Base-by-base conservation (phyloP, 2,329 filamentous ascomycete genomes). In the Hypomyces rosellus region DNA sequence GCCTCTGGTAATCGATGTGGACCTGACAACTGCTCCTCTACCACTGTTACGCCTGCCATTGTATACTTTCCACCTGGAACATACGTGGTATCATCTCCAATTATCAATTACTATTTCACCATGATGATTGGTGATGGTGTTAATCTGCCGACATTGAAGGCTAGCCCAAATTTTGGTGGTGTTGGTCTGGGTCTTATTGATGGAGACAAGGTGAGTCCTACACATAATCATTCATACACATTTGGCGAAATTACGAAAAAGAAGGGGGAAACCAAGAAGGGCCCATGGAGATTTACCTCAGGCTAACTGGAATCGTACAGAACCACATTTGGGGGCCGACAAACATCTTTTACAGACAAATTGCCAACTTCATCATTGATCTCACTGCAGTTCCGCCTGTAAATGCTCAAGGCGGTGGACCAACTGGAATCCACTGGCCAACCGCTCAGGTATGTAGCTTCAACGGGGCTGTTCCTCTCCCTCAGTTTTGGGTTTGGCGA, bases 71-170 rank as follows among this genome's bases (percentile, higher is more conserved):
- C 64, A 3, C 49, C 59, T 1, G 81, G 80, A 40, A 82, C 74
- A 0, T 86, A 86, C 55, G 46, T 79, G 2, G 71, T 83, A 51
- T 80, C 73, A 39, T 66, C 68, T 0, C 71, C 77, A 2, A 80
- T 86, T 54, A 74, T 82, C 48, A 73, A 81, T 58, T 83, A 81
- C 58, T 86, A 84, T 64, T 77, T 78, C 53, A 85, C 82, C 5
- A 76, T 83, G 62, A 65, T 85, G 13, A 72, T 85, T 47, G 59
- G 59, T 4, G 52, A 63, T 46, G 45, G 55, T 41, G 56, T 53
- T 45, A 72, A 74, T 44, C 64, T 76, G 15, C 80, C 82, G 2
- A 73, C 73, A 3, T 69, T 85, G 25, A 74, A 77, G 52, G 80
- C 78, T 2, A 70, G 73, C 4, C 44, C 72, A 3, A 70, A 70